These are phyloP conservation scores for Phytophthora citrophthora DNA, from an alignment of 352 stramenopile genomes.

Conservation along the genomic window DNA sequence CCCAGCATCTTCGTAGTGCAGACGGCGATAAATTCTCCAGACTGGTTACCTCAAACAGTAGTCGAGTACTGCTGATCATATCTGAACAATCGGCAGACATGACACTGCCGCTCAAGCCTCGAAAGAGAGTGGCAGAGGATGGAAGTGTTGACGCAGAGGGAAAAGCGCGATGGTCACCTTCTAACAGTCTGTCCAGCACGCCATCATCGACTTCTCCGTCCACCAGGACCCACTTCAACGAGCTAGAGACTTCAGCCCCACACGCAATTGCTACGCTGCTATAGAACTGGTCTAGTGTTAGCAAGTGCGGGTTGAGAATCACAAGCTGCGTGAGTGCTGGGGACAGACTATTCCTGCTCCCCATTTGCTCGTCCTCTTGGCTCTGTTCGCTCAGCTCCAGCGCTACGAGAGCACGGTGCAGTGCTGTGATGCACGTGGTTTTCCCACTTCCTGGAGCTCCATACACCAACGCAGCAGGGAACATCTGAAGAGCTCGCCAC, in stretches of 20 bases:
- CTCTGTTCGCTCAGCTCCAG: slow-evolving; percentile 43
- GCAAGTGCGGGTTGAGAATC: slow-evolving; percentile 37
- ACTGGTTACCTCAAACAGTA: slow-evolving; percentile 34
- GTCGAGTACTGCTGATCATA: not conserved
- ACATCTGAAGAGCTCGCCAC: slow-evolving; percentile 38
- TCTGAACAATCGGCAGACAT: slow-evolving; percentile 17
- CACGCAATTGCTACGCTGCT: slow-evolving; percentile 17
- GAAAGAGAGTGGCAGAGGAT: slow-evolving; percentile 20
- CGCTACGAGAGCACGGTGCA: slow-evolving; percentile 56
- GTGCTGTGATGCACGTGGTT: slow-evolving; percentile 48
- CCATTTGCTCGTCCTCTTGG: slow-evolving; percentile 21
- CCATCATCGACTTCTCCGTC: slow-evolving; percentile 33
- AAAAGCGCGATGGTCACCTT: slow-evolving; percentile 19
- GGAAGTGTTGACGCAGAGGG: slow-evolving; percentile 14
- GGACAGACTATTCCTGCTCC: not conserved
- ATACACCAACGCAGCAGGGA: slow-evolving; percentile 42
- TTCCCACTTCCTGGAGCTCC: slow-evolving; percentile 53
- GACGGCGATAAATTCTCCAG: slow-evolving; percentile 30
- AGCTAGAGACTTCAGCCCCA: not conserved
- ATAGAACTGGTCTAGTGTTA: slow-evolving; percentile 46
- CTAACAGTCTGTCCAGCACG: slow-evolving; percentile 40
- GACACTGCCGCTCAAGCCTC: slow-evolving; percentile 1
- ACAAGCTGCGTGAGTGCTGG: slow-evolving; percentile 29
- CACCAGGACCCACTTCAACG: slow-evolving; percentile 39
- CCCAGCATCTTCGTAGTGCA: slow-evolving; percentile 24